Conservation (phyloP, 2,329 filamentous ascomycete species). For the Phyllosticta citribraziliensis region DNA sequence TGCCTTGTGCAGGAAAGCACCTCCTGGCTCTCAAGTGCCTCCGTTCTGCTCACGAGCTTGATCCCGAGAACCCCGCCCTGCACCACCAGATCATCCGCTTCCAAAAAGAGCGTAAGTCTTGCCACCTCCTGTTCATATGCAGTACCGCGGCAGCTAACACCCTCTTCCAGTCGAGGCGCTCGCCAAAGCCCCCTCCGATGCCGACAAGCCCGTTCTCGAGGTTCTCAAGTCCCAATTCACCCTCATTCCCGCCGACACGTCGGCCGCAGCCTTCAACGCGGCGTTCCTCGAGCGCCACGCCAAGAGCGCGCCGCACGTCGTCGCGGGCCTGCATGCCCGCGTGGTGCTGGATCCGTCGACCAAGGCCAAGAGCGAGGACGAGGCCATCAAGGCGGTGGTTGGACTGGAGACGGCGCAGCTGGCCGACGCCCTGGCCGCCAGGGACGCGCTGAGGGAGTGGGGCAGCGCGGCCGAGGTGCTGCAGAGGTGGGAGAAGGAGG, state of each 20-base stretch:
- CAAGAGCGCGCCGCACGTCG: slow-evolving; percentile 50
- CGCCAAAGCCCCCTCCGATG: slow-evolving; percentile 58
- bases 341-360: slow-evolving; percentile 44
- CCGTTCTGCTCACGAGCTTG: slow-evolving; percentile 59
- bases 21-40: slow-evolving; percentile 81
- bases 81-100: slow-evolving; percentile 66
- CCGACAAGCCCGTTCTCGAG: slow-evolving; percentile 54
- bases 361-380: slow-evolving; percentile 44
- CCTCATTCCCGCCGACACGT: slow-evolving; percentile 45
- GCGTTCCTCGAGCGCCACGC: slow-evolving; percentile 55
- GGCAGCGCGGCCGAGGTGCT: slow-evolving; percentile 39
- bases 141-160: slow-evolving; percentile 10
- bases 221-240: slow-evolving; percentile 60
- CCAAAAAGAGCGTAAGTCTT: slow-evolving; percentile 43
- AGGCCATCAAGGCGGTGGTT: slow-evolving; percentile 46
- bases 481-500: slow-evolving; percentile 38
- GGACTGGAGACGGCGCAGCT: slow-evolving; percentile 42
- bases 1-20: slow-evolving; percentile 59
- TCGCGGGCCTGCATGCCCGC: slow-evolving; percentile 53
- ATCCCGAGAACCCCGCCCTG: slow-evolving; percentile 59
- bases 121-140: slow-evolving; percentile 28
- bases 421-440: slow-evolving; percentile 47
- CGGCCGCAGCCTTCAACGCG: slow-evolving; percentile 56
- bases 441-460: slow-evolving; percentile 43
- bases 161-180: slow-evolving; percentile 38